Base-by-base conservation (phyloP, 345 rosid species). In the Isatis tinctoria region DNA sequence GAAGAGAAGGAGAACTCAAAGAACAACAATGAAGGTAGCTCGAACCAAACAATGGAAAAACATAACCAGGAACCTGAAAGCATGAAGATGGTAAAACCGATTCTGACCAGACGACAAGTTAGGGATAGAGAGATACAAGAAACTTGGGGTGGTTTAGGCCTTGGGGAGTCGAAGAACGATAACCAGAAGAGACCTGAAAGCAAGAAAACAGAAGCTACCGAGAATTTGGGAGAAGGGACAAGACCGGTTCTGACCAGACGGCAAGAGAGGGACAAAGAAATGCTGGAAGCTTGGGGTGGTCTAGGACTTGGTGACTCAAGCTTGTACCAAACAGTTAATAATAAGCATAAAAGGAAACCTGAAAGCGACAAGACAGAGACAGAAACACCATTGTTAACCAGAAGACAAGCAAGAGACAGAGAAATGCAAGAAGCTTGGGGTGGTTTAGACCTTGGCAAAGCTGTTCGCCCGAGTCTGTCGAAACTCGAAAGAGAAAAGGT, bases 361-460 rank as follows among this genome's bases (percentile, higher is more conserved):
- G 97, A 92, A 66, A 90, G 64, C 64, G 90, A 88, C 79, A 92
- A 88, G 71, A 14, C 17, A 9, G 76, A 64, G 45, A 72, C 78
- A 12, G 77, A 44, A 41, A 53, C 24, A 51, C 74, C 79, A 61
- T 27, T 62, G 26, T 26, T 69, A 61, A 76, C 54, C 0, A 76
- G 79, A 61, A 88, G 79, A 84, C 80, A 86, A 81, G 89, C 85
- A 43, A 83, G 90, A 72, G 92, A 88, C 8, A 88, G 76, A 79
- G 99, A 95, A 82, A 73, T 95, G 83, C 87, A 80, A 75, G 96
- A 87, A 81, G 84, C 89, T 69, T 89, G 98, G 98, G 96, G 93
- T 74, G 99, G 98, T 48, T 69, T 95, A 44, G 87, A 92, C 77
- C 85, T 95, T 26, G 96, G 91, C 7, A 88, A 92, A 69, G 87